Base-by-base conservation (phyloP, 106 monocot genomes). In the Ottelia alismoides region DNA sequence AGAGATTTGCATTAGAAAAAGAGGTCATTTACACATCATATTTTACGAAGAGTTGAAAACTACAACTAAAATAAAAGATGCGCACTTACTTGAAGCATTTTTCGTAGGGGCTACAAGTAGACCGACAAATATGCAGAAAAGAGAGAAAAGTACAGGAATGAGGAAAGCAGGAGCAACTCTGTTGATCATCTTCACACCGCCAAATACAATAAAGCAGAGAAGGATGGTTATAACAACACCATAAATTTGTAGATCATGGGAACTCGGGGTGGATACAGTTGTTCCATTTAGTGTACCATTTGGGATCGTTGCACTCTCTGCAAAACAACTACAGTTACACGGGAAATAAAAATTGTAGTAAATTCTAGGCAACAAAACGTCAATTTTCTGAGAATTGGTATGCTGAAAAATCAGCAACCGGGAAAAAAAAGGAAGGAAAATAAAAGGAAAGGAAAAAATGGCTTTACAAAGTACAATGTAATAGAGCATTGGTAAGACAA, bases 141-240 rank as follows among this genome's bases (percentile, higher is more conserved):
- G 57, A 5, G 89, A 89, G 66, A 83, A 84, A 3, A 89, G 55
- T 9, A 89, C 89, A 20, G 89, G 74, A 27, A 89, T 70, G 25
- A 89, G 70, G 72, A 89, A 84, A 52, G 89, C 84, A 27, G 89
- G 89, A 53, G 89, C 89, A 51, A 89, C 89, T 57, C 58, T 79
- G 47, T 89, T 89, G 25, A 89, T 89, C n/a, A 89, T 89, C 47
- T 89, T 89, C 46, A 89, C 89, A 43, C 89, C 89, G 31, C 89
- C 89, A 84, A 89, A 89, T 22, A 89, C 89, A 60, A 89, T 77
- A 65, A 89, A 89, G 49, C 83, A 84, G 6, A 89, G 70, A 10
- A 89, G 71, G 52, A 89, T 89, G 20, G 84, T 89, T 57, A 84
- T 77, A 35, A 89, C 40, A 50, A 89, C 53, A 27, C 89, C 89